A percentile compares a stretch with the other conserved stretches of the same genome.
These are phyloP conservation scores for Cladophialophora psammophila DNA, from an alignment of 2,329 filamentous ascomycete genomes.

Conservation along the genomic window DNA sequence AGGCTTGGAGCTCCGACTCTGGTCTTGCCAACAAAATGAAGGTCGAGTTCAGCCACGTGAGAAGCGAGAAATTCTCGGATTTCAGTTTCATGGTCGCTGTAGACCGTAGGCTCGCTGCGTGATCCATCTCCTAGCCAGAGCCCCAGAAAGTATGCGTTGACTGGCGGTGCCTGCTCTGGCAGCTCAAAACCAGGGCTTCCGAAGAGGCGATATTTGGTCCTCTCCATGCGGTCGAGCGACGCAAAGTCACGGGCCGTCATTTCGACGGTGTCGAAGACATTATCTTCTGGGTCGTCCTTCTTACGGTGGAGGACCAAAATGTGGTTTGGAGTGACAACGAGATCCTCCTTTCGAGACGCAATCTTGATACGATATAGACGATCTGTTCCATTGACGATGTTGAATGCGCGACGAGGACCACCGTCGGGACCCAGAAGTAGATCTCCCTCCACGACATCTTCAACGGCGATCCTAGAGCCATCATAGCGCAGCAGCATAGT, in stretches of 20 bases:
- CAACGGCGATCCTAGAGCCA: slow-evolving; percentile 54
- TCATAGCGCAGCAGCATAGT: slow-evolving; percentile 57
- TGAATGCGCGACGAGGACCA: slow-evolving; percentile 57
- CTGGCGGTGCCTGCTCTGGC: neutral
- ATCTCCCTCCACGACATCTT: slow-evolving; percentile 60
- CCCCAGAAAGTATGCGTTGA: neutral
- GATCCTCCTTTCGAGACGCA: slow-evolving; percentile 52
- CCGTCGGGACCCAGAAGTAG: slow-evolving; percentile 60
- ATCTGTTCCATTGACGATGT: slow-evolving; percentile 58
- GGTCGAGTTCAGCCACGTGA: too few relatives aligned
- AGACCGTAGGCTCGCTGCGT: too few relatives aligned
- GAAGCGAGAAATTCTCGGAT: too few relatives aligned
- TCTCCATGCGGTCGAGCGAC: slow-evolving; percentile 48
- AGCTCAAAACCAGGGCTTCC: slow-evolving; percentile 35
- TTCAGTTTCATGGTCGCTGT: too few relatives aligned
- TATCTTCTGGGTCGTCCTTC: slow-evolving; percentile 32
- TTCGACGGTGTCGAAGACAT: neutral
- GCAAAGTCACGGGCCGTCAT: slow-evolving; percentile 52
- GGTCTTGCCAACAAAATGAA: too few relatives aligned
- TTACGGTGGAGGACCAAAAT: slow-evolving; percentile 56
- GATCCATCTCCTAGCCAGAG: too few relatives aligned
- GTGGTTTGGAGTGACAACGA: slow-evolving; percentile 60
- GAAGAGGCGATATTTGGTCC: slow-evolving; percentile 48
- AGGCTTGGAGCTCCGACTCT: too few relatives aligned
- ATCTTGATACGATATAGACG: slow-evolving; percentile 60